Base-by-base conservation (phyloP, 2,329 filamentous ascomycete genomes). In the Monosporascus sp. region DNA sequence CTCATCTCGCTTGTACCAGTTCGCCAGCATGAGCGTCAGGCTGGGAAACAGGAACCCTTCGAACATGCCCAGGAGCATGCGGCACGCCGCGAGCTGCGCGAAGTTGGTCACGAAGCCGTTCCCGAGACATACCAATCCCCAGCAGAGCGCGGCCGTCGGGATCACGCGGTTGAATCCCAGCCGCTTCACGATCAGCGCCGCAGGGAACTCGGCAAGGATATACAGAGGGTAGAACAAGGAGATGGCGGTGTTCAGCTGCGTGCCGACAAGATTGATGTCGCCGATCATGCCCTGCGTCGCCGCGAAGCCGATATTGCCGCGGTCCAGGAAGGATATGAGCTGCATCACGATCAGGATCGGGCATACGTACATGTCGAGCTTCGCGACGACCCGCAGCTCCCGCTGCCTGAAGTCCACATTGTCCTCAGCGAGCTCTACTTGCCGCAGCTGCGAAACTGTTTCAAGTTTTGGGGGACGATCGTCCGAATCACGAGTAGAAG, bases 181-280 rank as follows among this genome's bases (percentile, higher is more conserved):
- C 3, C 58, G 48, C 43, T 60, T 60, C 19, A 55, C 57, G 26
- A 59, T 55, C 35, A 60, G 37, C 7, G 57, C 58, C 2, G 58
- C 58, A 1, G 58, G 58, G n/a, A 60, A 60, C 24, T 59, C 58
- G 0, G 58, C 55, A 2, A 59, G 50, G 43, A 60, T 60, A 16
- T 59, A 60, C 1, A 60, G 51, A 17, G 58, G 58, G 22, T 60
- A 59, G 52, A 60, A 60, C n/a, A 60, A 53, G 46, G 58, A 60
- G 20, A 60, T 51, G 31, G 58, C 57, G 20, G 55, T 56, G 16
- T 59, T 59, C 31, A 59, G 53, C 41, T 60, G 58, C 7, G 53
- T 57, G n/a, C 55, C 58, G 22, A 52, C 53, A 16, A 60, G 58
- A 22, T 52, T 22, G 11, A 60, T 27, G n/a, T 59, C 57, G 8